Evolutionary conservation across 2,329 filamentous ascomycete genomes (phyloP).

Genomic region (Cladosporium austrohemisphaericum): DNA sequence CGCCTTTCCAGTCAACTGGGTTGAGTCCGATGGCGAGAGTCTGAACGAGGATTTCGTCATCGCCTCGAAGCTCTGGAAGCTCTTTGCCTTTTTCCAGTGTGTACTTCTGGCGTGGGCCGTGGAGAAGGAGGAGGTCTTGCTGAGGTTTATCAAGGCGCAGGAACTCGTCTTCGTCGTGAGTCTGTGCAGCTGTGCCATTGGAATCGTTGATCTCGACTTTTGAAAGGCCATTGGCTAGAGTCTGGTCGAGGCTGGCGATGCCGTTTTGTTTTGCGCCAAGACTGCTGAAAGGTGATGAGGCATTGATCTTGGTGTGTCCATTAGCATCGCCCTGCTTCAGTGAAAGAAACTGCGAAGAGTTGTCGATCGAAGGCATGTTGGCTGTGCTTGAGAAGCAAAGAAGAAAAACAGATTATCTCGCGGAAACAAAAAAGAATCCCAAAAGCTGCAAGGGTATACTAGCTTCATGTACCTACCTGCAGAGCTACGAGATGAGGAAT

Average conservation of each 20-base stretch:
- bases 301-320: not conserved
- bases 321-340: constrained; percentile 8
- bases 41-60: constrained; percentile 60
- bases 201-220: not conserved
- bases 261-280: constrained; percentile 2
- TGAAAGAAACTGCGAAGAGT: constrained; percentile 9
- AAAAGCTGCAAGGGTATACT: not conserved
- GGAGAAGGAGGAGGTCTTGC: constrained; percentile 34
- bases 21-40: constrained; percentile 66
- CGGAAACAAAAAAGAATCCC: not conserved
- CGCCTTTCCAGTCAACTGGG: constrained; percentile 70
- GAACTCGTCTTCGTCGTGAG: constrained; percentile 27
- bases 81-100: constrained; percentile 29
- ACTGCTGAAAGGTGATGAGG: constrained; percentile 6
- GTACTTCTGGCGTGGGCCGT: constrained; percentile 35
- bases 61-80: constrained; percentile 31
- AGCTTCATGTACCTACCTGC: not conserved
- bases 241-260: not conserved
- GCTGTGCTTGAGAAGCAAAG: not conserved
- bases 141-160: constrained; percentile 30
- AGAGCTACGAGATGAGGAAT: constrained; percentile 9
- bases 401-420: not conserved
- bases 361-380: constrained; percentile 11
- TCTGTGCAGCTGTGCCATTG: constrained; percentile 8
- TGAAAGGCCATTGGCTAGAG: not conserved